Base-by-base conservation (phyloP, 345 rosid species). In the Citrus cavaleriei region DNA sequence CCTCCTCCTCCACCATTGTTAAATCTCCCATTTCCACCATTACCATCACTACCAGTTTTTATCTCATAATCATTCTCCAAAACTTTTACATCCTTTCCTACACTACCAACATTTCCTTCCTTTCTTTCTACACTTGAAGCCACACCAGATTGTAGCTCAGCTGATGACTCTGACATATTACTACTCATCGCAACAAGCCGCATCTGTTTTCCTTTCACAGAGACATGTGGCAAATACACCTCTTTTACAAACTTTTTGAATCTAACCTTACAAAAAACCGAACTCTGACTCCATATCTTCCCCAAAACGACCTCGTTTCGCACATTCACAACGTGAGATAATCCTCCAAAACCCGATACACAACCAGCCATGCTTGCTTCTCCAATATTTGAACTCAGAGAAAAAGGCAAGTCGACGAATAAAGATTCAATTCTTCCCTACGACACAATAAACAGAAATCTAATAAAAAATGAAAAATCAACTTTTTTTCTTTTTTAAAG, bases 341-440 rank as follows among this genome's bases (percentile, higher is more conserved):
- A 78, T 18, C 88, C 84, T 18, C 88, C 84, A 25, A 79, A 77
- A 71, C 73, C 81, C 82, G 80, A 83, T 25, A 77, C 82, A 81
- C 78, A 79, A 75, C 88, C 81, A 66, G 89, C 89, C 93, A 90
- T 92, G 37, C 67, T 40, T 32, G 58, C 64, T 42, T 73, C 59
- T 57, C 79, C 70, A 58, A 61, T 35, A 21, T 8, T 46, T 21
- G 12, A 64, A 32, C 68, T 64, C 70, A 34, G 75, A 70, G 62
- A 78, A 60, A 63, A 37, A 24, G 82, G 27, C 24, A 79, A 74
- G 80, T 87, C 88, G 85, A 81, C 89, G 75, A 83, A 75, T 85
- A 27, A 30, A 55, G 66, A 68, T 76, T 10, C 70, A 34, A 27
- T 35, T 21, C 19, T 65, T 65, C 22, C 67, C 35, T 62, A 62